Evolutionary conservation across 345 rosid species (phyloP).

Genomic region (Psidium guajava): DNA sequence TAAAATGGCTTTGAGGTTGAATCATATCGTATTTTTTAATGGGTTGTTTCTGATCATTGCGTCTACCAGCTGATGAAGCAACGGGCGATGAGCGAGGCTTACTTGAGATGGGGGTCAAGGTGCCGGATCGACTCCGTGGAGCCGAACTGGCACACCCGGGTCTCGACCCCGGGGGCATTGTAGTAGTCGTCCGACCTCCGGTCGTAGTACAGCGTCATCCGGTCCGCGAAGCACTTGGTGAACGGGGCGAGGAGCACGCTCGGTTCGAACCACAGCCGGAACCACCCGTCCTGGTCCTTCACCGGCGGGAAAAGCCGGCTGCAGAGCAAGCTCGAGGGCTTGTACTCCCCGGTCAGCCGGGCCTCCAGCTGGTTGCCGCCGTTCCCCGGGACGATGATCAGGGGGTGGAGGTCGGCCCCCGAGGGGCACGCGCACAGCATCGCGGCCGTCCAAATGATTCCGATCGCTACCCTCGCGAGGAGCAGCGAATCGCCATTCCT

Average conservation of each 20-base stretch:
- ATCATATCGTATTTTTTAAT: too few relatives aligned
- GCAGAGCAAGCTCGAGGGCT: slow-evolving; percentile 42
- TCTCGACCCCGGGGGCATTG: slow-evolving; percentile 71
- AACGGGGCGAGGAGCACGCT: slow-evolving; percentile 53
- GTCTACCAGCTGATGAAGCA: background rate
- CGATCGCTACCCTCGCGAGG: background rate
- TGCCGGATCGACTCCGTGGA: slow-evolving; percentile 58
- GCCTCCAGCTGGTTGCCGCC: slow-evolving; percentile 90
- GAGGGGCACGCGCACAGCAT: slow-evolving; percentile 24
- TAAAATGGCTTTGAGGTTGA: too few relatives aligned
- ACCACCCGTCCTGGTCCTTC: slow-evolving; percentile 61
- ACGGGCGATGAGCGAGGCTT: background rate
- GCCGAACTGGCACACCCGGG: slow-evolving; percentile 56
- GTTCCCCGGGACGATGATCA: slow-evolving; percentile 68
- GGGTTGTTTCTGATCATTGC: too few relatives aligned
- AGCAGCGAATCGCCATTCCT: background rate
- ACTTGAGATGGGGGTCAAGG: slow-evolving; percentile 69
- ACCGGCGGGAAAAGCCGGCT: slow-evolving; percentile 37
- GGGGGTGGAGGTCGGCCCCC: slow-evolving; percentile 44
- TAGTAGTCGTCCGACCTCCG: slow-evolving; percentile 46
- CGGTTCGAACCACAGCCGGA: slow-evolving; percentile 80
- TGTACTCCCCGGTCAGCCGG: slow-evolving; percentile 44
- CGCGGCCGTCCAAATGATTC: background rate
- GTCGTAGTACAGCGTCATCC: slow-evolving; percentile 67
- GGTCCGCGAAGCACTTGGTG: slow-evolving; percentile 58